Base-by-base conservation (phyloP, 192 early-diverging fungal genomes). In the Podila epicladia region DNA sequence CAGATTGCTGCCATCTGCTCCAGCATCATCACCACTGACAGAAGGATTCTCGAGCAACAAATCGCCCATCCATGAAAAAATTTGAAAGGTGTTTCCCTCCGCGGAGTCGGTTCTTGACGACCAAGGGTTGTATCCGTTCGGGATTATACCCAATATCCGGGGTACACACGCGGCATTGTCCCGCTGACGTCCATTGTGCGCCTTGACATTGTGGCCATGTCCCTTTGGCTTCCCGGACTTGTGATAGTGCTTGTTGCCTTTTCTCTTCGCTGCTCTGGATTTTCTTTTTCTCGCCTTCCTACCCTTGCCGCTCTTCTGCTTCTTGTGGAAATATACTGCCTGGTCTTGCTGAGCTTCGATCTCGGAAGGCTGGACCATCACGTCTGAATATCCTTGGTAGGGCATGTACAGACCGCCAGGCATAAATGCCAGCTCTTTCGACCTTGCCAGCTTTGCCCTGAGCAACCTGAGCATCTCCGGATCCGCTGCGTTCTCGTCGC, bases 361-460 rank as follows among this genome's bases (percentile, higher is more conserved):
- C 41, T 45, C 2, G 12, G 69, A 53, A 28, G 53, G 24, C 1
- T 57, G 41, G 4, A 66, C 13, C 74, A 77, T 77, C 12, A 77
- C 63, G 19, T 38, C 24, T 0, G 67, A 65, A 48, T 77, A 77
- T 2, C 74, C 74, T 31, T 65, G 49, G 45, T 77, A 77, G 3
- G 74, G 74, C 74, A 77, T 77, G 28, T 77, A 77, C 24, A 77
- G 26, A 5, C 68, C 74, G 35, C 64, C 55, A 3, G 75, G 75
- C 75, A 78, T 78, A n/a, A 72, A 78, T 28, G 75, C 75, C 35
- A 78, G 38, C 29, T 78, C 75, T 45, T 50, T 32, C 0, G 75
- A 67, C 15, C 64, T 58, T 2, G 49, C 75, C 51, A 71, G n/a
- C 4, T 58, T 64, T 5, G 58, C 59, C 53, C 63, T 71, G 58